Percentiles rank a stretch among this genome's conserved stretches.
Evolutionary conservation across 1,284 basidiomycete species (phyloP).

Genomic region (Naganishia sp.): DNA sequence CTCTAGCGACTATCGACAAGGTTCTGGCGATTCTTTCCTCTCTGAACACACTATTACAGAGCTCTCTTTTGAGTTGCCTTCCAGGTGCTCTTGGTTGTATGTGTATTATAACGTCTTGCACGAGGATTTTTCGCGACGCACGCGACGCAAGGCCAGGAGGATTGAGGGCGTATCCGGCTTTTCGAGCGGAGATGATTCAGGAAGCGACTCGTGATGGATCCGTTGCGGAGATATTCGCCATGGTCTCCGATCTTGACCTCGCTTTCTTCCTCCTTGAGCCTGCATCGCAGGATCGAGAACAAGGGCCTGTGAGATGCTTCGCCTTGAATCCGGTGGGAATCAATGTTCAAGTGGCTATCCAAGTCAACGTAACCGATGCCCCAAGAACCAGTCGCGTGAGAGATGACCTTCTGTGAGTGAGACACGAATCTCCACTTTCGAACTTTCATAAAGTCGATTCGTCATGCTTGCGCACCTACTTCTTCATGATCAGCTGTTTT

Average conservation of each 20-base stretch:
- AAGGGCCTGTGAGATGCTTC: too few species aligned
- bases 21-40: background rate
- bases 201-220: background rate
- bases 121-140: background rate
- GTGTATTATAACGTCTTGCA: slow-evolving; percentile 5
- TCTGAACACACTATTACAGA: background rate
- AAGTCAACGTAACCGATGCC: too few species aligned
- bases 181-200: background rate
- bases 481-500: too few species aligned
- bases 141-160: background rate
- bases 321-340: too few species aligned
- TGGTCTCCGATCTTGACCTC: background rate
- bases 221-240: background rate
- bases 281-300: background rate
- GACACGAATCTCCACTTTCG: too few species aligned
- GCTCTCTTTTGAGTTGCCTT: background rate
- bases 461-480: too few species aligned
- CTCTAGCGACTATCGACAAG: too few species aligned
- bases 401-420: too few species aligned
- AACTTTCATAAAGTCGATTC: too few species aligned
- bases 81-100: slow-evolving; percentile 6
- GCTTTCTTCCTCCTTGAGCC: background rate
- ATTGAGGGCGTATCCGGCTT: background rate
- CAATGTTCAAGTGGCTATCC: too few species aligned
- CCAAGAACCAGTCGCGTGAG: too few species aligned